phyloP scores from a whole-genome alignment of 768 basidiomycete species.

The Leccinum aurantiacum region DNA sequence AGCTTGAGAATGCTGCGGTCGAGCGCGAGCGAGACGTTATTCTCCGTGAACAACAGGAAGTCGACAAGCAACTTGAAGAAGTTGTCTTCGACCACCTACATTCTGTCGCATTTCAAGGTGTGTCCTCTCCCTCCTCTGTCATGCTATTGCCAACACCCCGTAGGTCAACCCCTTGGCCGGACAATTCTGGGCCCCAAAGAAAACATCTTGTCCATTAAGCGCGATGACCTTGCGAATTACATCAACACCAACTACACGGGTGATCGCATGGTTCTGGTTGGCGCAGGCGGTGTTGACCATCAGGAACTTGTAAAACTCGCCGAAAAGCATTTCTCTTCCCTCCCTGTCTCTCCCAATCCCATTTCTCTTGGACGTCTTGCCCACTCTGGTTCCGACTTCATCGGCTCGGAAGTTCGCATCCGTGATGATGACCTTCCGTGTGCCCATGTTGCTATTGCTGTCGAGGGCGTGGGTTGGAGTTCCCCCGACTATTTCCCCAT shows the following conservation, averaged over 20 bases:
- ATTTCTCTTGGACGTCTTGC: conserved; percentile 82
- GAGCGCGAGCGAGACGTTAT: conserved; percentile 98
- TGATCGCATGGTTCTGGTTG: conserved; percentile 98
- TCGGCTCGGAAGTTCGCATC: conserved; percentile 93
- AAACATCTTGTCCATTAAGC: conserved; percentile 94
- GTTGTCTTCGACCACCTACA: conserved; percentile 99
- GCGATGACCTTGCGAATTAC: conserved; percentile 84
- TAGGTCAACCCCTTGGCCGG: conserved; percentile 92
- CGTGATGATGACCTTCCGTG: conserved; percentile 90
- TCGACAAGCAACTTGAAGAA: conserved; percentile 97
- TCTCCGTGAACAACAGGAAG: conserved; percentile 96
- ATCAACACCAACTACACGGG: conserved; percentile 98
- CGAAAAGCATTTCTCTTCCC: conserved; percentile 85
- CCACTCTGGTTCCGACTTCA: conserved; percentile 76
- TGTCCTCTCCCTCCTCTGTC: conserved; percentile 4
- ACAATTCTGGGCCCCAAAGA: conserved; percentile 96
- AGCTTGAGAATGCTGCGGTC: conserved; percentile 82
- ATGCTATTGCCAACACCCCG: conserved; percentile 7
- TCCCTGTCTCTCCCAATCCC: conserved; percentile 86
- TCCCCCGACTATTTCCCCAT: conserved; percentile 99
- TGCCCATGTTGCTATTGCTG: conserved; percentile 93
- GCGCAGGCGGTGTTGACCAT: conserved; percentile 94
- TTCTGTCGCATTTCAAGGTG: conserved; percentile 94
- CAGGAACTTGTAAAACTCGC: conserved; percentile 90
- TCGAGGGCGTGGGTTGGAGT: conserved; percentile 97